A percentile compares a stretch with the other conserved stretches of the same genome.
Evolutionary conservation across 2,329 filamentous ascomycete genomes (phyloP).

Genomic region (Arthrocladium fulminans): DNA sequence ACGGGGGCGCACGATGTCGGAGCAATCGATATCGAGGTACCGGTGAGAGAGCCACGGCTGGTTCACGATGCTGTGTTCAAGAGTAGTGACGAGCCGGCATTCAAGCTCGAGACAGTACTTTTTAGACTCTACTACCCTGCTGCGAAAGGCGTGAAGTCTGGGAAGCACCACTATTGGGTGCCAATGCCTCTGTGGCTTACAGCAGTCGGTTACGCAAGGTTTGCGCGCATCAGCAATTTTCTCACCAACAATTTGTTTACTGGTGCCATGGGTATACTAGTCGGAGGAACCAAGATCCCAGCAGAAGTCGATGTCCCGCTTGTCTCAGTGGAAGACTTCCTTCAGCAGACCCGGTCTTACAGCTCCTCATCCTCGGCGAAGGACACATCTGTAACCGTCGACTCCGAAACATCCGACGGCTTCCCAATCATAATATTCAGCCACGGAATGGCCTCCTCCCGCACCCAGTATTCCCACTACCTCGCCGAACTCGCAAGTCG

Average conservation of each 20-base stretch:
- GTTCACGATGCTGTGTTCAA: constrained; percentile 19
- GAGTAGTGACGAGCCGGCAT: constrained; percentile 15
- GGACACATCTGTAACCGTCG: neutral
- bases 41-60: constrained; percentile 14
- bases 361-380: neutral
- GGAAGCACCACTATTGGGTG: constrained; percentile 21
- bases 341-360: constrained; percentile 2
- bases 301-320: constrained; percentile 22
- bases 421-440: constrained; percentile 22
- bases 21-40: constrained; percentile 21
- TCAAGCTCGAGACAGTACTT: constrained; percentile 22
- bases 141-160: constrained; percentile 10
- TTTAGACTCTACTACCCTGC: constrained; percentile 23
- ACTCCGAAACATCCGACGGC: constrained; percentile 1
- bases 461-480: constrained; percentile 22
- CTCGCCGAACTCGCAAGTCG: constrained; percentile 20
- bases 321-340: constrained; percentile 4
- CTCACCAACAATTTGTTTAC: constrained; percentile 20
- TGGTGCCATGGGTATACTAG: constrained; percentile 17
- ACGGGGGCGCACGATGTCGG: constrained; percentile 21
- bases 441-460: constrained; percentile 22
- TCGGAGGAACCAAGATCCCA: constrained; percentile 20
- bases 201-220: constrained; percentile 20
- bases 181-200: constrained; percentile 18
- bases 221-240: constrained; percentile 22